phyloP scores from a whole-genome alignment of 108 stramenopile species.

The Schizochytrium sp. region DNA sequence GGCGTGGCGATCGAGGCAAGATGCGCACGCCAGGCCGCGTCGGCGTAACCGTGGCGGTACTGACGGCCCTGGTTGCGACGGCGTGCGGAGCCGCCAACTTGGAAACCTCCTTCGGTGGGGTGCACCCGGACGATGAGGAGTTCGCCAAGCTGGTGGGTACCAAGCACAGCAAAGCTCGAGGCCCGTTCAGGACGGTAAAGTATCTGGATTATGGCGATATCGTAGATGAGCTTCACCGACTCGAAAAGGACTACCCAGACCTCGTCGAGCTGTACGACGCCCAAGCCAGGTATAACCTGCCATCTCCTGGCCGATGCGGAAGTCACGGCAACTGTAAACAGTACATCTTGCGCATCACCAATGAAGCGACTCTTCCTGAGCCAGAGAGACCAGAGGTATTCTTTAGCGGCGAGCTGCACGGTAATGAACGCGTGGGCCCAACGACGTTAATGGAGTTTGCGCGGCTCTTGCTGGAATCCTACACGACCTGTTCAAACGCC shows the following conservation, averaged over 20 bases:
- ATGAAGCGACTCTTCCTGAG: neutral
- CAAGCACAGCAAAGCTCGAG: neutral
- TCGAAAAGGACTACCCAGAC: neutral
- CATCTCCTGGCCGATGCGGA: neutral
- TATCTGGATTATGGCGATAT: conserved; percentile 7
- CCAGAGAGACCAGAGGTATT: conserved; percentile 70
- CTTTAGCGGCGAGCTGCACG: conserved; percentile 81
- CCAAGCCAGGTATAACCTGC: conserved; percentile 18
- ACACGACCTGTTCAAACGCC: conserved; percentile 56
- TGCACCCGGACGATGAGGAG: neutral
- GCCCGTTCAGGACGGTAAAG: neutral
- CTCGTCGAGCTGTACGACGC: conserved; percentile 19
- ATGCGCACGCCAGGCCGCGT: too few species aligned
- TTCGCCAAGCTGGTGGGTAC: neutral
- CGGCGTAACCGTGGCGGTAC: neutral
- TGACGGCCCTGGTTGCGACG: neutral
- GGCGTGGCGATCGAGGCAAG: too few species aligned
- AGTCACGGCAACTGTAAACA: neutral
- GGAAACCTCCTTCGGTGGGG: neutral
- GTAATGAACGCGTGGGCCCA: conserved; percentile 91
- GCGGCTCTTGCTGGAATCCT: conserved; percentile 49
- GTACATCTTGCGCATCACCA: conserved; percentile 3
- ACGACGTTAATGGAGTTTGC: conserved; percentile 51
- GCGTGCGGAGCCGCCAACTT: neutral
- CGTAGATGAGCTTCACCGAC: neutral